Percentiles rank a stretch among this genome's conserved stretches.
Evolutionary conservation across 208 protist genomes (phyloP).

Genomic region (Wallacemonas sp.): DNA sequence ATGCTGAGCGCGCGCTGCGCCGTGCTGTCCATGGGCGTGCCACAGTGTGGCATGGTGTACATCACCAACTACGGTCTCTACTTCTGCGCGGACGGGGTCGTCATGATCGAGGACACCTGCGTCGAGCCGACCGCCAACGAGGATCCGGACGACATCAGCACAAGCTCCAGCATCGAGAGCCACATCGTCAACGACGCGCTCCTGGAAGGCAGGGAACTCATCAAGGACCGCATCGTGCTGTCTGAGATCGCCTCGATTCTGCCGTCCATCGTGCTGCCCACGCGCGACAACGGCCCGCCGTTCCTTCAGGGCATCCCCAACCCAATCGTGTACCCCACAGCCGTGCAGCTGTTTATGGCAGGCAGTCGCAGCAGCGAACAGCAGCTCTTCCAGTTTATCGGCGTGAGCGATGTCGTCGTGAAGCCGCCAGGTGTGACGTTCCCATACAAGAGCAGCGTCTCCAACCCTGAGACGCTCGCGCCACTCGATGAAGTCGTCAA

Average conservation of each 20-base stretch:
- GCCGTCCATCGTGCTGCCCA: slow-evolving; percentile 43
- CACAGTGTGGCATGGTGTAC: slow-evolving; percentile 36
- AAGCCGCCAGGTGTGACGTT: slow-evolving; percentile 24
- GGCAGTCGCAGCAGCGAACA: slow-evolving; percentile 29
- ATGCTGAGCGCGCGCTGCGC: slow-evolving; percentile 51
- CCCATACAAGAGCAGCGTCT: neutral
- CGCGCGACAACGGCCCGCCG: slow-evolving; percentile 18
- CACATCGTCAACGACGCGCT: slow-evolving; percentile 4
- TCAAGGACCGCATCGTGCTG: slow-evolving; percentile 53
- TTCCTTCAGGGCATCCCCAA: slow-evolving; percentile 50
- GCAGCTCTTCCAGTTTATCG: slow-evolving; percentile 62
- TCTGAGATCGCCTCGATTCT: slow-evolving; percentile 50
- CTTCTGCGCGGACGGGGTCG: slow-evolving; percentile 33
- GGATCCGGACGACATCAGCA: slow-evolving; percentile 8
- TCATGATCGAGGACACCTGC: neutral
- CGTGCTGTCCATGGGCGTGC: slow-evolving; percentile 42
- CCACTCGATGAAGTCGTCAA: slow-evolving; percentile 27
- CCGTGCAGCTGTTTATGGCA: slow-evolving; percentile 63
- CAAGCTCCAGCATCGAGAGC: slow-evolving; percentile 11
- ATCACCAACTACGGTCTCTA: slow-evolving; percentile 53
- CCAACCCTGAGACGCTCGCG: neutral
- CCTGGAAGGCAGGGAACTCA: slow-evolving; percentile 26
- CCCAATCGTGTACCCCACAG: slow-evolving; percentile 41
- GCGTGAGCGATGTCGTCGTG: slow-evolving; percentile 36
- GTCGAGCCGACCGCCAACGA: slow-evolving; percentile 12